Evolutionary conservation across 805 yeast genomes (phyloP).

Genomic region (Clavispora asparagi): DNA sequence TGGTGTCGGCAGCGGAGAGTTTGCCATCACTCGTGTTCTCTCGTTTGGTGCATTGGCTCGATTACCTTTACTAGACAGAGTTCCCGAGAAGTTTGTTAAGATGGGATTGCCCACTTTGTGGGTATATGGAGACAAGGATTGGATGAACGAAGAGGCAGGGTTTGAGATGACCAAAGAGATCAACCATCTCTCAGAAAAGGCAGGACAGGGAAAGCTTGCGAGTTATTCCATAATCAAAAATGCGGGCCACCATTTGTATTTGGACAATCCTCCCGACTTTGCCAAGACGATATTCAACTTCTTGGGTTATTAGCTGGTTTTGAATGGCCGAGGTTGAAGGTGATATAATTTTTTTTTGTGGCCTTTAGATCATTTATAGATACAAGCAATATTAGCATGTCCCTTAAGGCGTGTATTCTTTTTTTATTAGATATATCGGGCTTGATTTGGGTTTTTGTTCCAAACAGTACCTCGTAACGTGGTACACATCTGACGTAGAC

Average conservation of each 20-base stretch:
- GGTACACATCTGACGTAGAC: no score
- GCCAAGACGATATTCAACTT: slow-evolving; percentile 28
- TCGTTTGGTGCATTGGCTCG: slow-evolving; percentile 57
- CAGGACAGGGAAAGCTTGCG: slow-evolving; percentile 8
- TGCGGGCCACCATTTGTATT: slow-evolving; percentile 53
- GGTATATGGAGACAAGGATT: slow-evolving; percentile 64
- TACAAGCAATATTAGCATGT: no score
- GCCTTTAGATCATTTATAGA: no score
- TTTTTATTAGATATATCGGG: no score
- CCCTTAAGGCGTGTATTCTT: no score
- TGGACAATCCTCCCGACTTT: slow-evolving; percentile 43
- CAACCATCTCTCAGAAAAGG: slow-evolving; percentile 8
- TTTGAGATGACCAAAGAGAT: slow-evolving; percentile 21
- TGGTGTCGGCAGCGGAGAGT: slow-evolving; percentile 60
- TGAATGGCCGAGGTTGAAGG: no score
- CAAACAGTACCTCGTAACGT: no score
- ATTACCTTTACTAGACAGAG: slow-evolving; percentile 52
- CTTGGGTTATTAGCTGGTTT: slow-evolving; percentile 11
- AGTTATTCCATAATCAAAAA: slow-evolving; percentile 28
- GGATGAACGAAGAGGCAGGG: slow-evolving; percentile 69
- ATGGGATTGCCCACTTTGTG: slow-evolving; percentile 46
- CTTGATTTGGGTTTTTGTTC: no score
- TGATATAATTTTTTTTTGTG: no score
- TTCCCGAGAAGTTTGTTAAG: slow-evolving; percentile 37
- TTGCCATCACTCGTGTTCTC: slow-evolving; percentile 53